phyloP scores from a whole-genome alignment of 352 stramenopile genomes.

The Phytophthora rubi region DNA sequence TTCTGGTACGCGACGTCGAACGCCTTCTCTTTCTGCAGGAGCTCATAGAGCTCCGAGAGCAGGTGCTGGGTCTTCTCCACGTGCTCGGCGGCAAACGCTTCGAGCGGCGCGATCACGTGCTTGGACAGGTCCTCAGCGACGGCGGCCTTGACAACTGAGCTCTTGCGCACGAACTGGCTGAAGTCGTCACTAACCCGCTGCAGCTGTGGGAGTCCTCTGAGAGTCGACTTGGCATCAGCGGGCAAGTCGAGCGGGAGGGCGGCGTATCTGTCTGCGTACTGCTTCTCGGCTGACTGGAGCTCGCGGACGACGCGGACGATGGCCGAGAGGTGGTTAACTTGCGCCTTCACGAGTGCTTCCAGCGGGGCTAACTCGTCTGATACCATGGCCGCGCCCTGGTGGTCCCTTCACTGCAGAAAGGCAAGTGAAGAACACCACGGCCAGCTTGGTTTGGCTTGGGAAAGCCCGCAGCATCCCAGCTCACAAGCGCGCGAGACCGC shows the following conservation, averaged over 20 bases:
- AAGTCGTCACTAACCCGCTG: conserved; percentile 32
- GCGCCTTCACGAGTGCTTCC: conserved; percentile 38
- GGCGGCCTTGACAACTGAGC: conserved; percentile 21
- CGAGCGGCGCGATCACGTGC: conserved; percentile 39
- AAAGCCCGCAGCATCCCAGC: conserved; percentile 16
- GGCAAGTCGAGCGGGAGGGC: conserved; percentile 35
- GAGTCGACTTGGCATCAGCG: conserved; percentile 8
- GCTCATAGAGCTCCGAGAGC: conserved; percentile 50
- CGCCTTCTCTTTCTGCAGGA: conserved; percentile 48
- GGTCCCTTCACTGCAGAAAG: conserved; percentile 23
- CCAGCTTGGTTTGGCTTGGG: not conserved
- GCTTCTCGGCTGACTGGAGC: conserved; percentile 41
- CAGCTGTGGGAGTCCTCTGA: conserved; percentile 27
- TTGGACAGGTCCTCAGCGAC: conserved; percentile 39
- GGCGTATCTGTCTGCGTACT: conserved; percentile 39
- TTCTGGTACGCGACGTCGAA: conserved; percentile 40
- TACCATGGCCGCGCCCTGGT: conserved; percentile 19
- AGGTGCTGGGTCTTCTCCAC: conserved; percentile 46
- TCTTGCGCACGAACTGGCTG: conserved; percentile 34
- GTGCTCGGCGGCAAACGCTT: conserved; percentile 47
- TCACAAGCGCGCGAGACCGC: conserved; percentile 6
- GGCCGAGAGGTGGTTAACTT: conserved; percentile 38
- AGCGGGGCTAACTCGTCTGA: conserved; percentile 27
- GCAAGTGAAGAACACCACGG: conserved; percentile 20
- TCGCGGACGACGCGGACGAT: conserved; percentile 42